A percentile compares a stretch with the other conserved stretches of the same genome.
phyloP scores from a whole-genome alignment of 2,329 filamentous ascomycete genomes.

The Diaporthe sp. region DNA sequence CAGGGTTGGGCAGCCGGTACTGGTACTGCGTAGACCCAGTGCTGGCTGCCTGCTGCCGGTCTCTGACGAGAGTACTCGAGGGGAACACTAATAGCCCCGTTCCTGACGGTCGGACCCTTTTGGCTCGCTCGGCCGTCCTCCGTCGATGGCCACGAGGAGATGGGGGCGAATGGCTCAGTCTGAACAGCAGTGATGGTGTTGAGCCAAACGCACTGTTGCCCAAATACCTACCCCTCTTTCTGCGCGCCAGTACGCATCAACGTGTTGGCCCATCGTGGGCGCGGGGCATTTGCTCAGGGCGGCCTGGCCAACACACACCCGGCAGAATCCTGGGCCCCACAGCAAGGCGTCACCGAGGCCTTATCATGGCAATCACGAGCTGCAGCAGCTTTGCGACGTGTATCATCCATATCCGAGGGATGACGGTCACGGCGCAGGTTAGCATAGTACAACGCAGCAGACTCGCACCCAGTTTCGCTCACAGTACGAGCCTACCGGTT shows the following conservation, averaged over 20 bases:
- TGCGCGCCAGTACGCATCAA: neutral
- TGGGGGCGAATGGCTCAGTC: neutral
- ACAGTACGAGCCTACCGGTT: neutral
- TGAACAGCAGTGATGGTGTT: neutral
- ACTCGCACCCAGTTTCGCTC: neutral
- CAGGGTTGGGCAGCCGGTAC: neutral
- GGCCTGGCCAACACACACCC: constrained; percentile 18
- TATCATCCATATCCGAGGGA: neutral
- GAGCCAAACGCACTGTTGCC: neutral
- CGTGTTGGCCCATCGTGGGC: constrained; percentile 18
- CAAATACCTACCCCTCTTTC: constrained; percentile 8
- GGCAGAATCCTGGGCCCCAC: constrained; percentile 30
- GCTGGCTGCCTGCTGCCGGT: neutral
- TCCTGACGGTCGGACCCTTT: neutral
- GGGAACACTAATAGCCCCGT: neutral
- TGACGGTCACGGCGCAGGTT: neutral
- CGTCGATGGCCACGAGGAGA: neutral
- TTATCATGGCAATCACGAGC: constrained; percentile 6
- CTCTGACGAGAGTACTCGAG: neutral
- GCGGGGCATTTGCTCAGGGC: constrained; percentile 14
- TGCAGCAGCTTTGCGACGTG: neutral
- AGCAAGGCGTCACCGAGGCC: constrained; percentile 11
- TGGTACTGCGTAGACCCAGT: neutral
- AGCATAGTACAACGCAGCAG: neutral
- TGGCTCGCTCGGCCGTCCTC: neutral